Conservation (phyloP, 2,329 filamentous ascomycete genomes). For the Fusarium sp. region DNA sequence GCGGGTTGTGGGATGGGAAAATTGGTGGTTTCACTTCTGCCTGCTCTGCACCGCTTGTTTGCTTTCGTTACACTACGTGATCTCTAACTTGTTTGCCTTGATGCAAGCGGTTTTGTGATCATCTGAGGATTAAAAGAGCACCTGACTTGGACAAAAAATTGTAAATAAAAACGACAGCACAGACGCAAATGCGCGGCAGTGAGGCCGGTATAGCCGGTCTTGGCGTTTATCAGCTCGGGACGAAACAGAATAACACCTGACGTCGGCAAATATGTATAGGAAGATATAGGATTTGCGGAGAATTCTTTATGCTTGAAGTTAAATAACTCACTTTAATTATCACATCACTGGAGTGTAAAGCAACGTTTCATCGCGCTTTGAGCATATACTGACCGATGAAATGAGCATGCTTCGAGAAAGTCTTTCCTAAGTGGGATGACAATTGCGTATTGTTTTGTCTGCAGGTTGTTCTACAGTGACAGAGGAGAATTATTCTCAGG, state of each 20-base stretch:
- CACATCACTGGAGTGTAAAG: neutral
- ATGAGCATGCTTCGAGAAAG: too few species aligned
- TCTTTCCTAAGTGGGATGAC: too few species aligned
- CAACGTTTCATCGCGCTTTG: neutral
- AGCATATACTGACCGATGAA: accelerated
- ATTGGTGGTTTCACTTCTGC: neutral
- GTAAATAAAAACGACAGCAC: neutral
- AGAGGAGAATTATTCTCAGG: too few species aligned
- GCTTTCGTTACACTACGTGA: neutral
- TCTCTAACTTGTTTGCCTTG: neutral
- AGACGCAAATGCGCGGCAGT: neutral
- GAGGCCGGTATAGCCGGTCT: neutral
- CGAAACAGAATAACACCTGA: neutral
- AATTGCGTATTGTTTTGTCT: too few species aligned
- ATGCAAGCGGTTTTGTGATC: neutral
- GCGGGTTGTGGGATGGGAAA: neutral
- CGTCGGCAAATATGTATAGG: neutral
- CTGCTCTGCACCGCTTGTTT: neutral
- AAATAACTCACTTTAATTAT: neutral
- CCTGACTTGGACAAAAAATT: neutral
- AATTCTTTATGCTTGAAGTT: neutral
- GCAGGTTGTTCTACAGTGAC: too few species aligned
- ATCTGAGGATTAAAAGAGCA: neutral
- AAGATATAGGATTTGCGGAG: neutral
- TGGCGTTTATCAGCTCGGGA: neutral